Percentiles rank a stretch among this genome's conserved stretches.
These are phyloP conservation scores for Petunia axillaris DNA, from an alignment of 257 asterid genomes.

Conservation along the genomic window DNA sequence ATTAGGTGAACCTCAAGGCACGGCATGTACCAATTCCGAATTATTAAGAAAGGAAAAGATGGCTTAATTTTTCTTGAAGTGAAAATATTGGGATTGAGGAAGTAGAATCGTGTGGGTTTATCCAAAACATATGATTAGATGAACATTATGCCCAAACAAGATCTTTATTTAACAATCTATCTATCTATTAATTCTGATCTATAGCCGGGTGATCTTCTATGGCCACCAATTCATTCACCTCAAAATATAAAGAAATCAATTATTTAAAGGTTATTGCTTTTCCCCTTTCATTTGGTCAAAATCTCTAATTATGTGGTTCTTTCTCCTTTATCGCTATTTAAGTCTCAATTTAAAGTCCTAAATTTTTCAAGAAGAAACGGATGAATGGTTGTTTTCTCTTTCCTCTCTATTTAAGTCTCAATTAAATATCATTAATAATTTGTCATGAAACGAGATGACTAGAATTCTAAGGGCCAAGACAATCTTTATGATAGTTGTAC, in stretches of 20 bases:
- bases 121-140: background rate
- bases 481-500: background rate
- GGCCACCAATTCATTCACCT: background rate
- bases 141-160: background rate
- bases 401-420: no score
- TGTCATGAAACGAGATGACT: no score
- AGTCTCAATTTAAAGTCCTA: background rate
- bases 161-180: background rate
- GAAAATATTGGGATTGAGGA: background rate
- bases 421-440: no score
- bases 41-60: background rate
- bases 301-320: background rate
- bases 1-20: slow-evolving; percentile 54
- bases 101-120: background rate
- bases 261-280: background rate
- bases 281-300: background rate
- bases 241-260: background rate
- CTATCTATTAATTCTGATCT: no score
- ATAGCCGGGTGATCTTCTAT: background rate
- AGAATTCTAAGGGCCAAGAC: background rate
- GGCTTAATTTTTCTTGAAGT: background rate
- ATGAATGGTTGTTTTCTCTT: background rate
- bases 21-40: slow-evolving; percentile 30
- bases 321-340: background rate
- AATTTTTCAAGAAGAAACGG: background rate